Evolutionary conservation across 805 yeast genomes (phyloP).

Genomic region (Candida koratica): DNA sequence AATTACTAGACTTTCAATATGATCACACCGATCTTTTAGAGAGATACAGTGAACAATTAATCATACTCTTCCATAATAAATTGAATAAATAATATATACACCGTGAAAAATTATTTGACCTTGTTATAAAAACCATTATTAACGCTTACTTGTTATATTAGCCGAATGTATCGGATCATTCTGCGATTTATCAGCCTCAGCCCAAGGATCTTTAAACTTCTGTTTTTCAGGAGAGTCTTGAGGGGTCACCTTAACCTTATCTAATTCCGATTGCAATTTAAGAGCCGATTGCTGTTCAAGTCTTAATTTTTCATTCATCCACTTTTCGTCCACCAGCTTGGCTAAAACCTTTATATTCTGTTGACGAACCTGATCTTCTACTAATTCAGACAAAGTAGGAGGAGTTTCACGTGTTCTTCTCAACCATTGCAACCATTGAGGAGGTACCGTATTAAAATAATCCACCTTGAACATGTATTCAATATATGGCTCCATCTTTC

Average conservation of each 20-base stretch:
- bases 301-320: slow-evolving; percentile 34
- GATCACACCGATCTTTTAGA: slow-evolving; percentile 20
- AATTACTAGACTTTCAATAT: slow-evolving; percentile 10
- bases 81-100: slow-evolving; percentile 13
- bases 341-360: slow-evolving; percentile 49
- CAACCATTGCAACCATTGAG: slow-evolving; percentile 84
- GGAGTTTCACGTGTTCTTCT: slow-evolving; percentile 54
- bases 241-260: slow-evolving; percentile 17
- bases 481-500: slow-evolving; percentile 58
- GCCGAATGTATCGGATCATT: slow-evolving; percentile 38
- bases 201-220: slow-evolving; percentile 29
- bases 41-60: slow-evolving; percentile 35
- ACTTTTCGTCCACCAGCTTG: slow-evolving; percentile 41
- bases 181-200: slow-evolving; percentile 26
- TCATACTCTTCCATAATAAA: slow-evolving; percentile 28
- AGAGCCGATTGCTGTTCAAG: slow-evolving; percentile 31
- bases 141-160: slow-evolving; percentile 33
- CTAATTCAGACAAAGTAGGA: slow-evolving; percentile 63
- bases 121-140: too few relatives aligned
- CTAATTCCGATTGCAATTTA: slow-evolving; percentile 30
- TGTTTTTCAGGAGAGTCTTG: slow-evolving; percentile 3
- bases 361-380: slow-evolving; percentile 55
- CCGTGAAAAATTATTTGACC: too few relatives aligned
- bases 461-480: slow-evolving; percentile 50
- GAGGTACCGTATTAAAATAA: slow-evolving; percentile 55